phyloP scores from a whole-genome alignment of 1,139 yeast species.

The Pichia norvegensis region DNA sequence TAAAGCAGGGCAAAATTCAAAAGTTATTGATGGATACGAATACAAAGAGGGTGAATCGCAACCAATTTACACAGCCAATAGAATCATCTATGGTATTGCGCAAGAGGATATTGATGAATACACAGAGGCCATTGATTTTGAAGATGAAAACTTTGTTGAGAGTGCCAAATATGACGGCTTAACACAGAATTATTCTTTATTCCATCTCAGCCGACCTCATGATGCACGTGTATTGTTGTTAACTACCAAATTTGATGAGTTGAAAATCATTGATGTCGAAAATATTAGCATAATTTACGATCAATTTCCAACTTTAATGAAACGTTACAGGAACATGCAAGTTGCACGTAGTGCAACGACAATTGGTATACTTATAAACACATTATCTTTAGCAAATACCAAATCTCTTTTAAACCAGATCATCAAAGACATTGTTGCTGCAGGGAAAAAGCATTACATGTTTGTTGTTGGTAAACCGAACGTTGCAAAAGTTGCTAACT shows the following conservation, averaged over 20 bases:
- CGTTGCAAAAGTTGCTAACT: constrained; percentile 92
- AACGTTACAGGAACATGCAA: constrained; percentile 79
- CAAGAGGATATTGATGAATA: constrained; percentile 7
- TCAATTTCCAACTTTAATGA: constrained; percentile 71
- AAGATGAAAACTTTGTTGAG: constrained; percentile 16
- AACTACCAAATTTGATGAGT: constrained; percentile 56
- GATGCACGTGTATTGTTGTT: constrained; percentile 71
- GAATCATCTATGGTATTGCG: constrained; percentile 20
- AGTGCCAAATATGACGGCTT: constrained; percentile 21
- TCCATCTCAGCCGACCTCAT: constrained; percentile 69
- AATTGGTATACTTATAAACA: constrained; percentile 82
- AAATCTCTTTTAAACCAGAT: constrained; percentile 54
- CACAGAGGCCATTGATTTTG: constrained; percentile 11
- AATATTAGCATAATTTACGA: constrained; percentile 34
- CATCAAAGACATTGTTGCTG: constrained; percentile 48
- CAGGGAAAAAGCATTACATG: constrained; percentile 85
- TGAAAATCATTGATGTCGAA: constrained; percentile 42
- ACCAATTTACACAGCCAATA: constrained; percentile 16
- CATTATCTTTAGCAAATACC: constrained; percentile 71
- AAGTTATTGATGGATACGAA: constrained; percentile 18
- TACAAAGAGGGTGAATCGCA: too few species aligned
- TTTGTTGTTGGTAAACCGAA: constrained; percentile 99
- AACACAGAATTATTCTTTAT: constrained; percentile 41
- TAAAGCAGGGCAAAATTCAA: constrained; percentile 17
- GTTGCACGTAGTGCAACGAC: constrained; percentile 88